Evolutionary conservation across 257 asterid species (phyloP).

Genomic region (Solanum chmielewskii): DNA sequence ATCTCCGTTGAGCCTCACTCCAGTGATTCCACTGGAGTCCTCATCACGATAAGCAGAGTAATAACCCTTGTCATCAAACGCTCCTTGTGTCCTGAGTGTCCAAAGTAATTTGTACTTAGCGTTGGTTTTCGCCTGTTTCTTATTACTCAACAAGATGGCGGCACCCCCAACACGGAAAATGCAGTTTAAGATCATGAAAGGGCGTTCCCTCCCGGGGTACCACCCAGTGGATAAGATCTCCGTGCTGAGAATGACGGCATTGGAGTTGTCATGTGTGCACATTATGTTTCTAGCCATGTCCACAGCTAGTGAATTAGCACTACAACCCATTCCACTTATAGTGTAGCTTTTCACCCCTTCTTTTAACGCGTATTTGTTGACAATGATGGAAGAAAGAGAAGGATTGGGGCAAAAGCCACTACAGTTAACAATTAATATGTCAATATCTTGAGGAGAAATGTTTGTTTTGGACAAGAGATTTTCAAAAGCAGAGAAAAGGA

Average conservation of each 20-base stretch:
- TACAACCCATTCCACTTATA: constrained; percentile 87
- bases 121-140: constrained; percentile 9
- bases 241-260: constrained; percentile 66
- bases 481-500: constrained; percentile 48
- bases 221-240: constrained; percentile 77
- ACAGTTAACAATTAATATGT: constrained; percentile 71
- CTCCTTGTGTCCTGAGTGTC: constrained; percentile 51
- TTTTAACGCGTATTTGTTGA: constrained; percentile 36
- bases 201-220: constrained; percentile 57
- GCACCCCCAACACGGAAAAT: constrained; percentile 71
- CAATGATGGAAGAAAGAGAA: constrained; percentile 48
- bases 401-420: constrained; percentile 88
- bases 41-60: constrained; percentile 59
- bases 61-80: constrained; percentile 56
- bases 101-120: constrained; percentile 50
- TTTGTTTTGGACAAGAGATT: constrained; percentile 42
- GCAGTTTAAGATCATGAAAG: constrained; percentile 62
- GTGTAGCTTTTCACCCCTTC: constrained; percentile 60
- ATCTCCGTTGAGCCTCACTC: constrained; percentile 48
- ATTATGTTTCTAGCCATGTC: constrained; percentile 54
- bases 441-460: constrained; percentile 31
- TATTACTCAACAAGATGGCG: constrained; percentile 49
- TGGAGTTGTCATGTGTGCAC: constrained; percentile 23
- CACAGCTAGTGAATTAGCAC: constrained; percentile 63
- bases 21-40: constrained; percentile 65